These are phyloP conservation scores for Fimicolochytrium jonesii DNA, from an alignment of 192 early-diverging fungal species.

Conservation along the genomic window DNA sequence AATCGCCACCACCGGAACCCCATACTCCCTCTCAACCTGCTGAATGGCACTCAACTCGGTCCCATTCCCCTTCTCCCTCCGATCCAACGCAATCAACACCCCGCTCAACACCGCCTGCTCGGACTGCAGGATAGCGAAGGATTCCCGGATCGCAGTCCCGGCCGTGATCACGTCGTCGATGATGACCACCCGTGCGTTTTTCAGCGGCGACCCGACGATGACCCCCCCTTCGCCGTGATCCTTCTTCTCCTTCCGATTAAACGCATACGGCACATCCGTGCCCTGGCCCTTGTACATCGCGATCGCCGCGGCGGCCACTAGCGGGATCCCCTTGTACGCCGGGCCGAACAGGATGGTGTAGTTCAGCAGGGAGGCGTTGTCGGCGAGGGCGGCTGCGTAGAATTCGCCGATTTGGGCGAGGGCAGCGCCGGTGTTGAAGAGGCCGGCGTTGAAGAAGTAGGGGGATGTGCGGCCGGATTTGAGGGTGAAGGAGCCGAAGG, in stretches of 20 bases:
- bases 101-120: constrained; percentile 73
- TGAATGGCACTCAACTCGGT: constrained; percentile 82
- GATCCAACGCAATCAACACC: constrained; percentile 88
- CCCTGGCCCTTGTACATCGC: constrained; percentile 62
- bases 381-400: constrained; percentile 83
- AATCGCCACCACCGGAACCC: constrained; percentile 78
- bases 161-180: constrained; percentile 99
- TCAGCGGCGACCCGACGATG: constrained; percentile 85
- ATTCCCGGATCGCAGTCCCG: constrained; percentile 96
- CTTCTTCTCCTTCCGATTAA: constrained; percentile 99
- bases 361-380: constrained; percentile 56
- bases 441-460: constrained; percentile 98
- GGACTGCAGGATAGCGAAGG: constrained; percentile 70
- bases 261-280: constrained; percentile 74
- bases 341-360: constrained; percentile 95
- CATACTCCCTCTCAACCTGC: constrained; percentile 80
- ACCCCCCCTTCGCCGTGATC: constrained; percentile 97
- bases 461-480: constrained; percentile 94
- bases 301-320: constrained; percentile 78
- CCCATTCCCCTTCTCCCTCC: constrained; percentile 74
- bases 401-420: constrained; percentile 79
- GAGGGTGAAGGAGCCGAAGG: constrained; percentile 86
- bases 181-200: constrained; percentile 66
- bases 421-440: constrained; percentile 87
- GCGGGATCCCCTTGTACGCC: constrained; percentile 98